These are phyloP conservation scores for Komagataella kurtzmanii DNA, from an alignment of 805 yeast species.

Conservation along the genomic window DNA sequence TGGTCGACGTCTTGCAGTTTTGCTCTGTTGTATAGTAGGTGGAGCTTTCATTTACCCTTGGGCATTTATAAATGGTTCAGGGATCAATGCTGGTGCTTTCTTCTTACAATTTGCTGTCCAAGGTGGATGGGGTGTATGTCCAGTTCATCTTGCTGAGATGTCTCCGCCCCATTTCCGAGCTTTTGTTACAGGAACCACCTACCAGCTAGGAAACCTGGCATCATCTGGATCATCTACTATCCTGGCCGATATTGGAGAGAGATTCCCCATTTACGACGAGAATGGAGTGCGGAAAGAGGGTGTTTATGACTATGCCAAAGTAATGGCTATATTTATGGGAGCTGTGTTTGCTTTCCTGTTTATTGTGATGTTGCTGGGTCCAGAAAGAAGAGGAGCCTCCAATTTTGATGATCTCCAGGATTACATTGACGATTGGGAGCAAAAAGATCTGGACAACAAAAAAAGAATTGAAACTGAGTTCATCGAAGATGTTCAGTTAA, in stretches of 20 bases:
- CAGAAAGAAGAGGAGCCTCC: conserved; percentile 23
- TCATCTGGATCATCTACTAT: conserved; percentile 62
- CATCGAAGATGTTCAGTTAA: background rate
- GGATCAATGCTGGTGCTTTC: conserved; percentile 45
- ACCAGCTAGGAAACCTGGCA: conserved; percentile 56
- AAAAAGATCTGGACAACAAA: background rate
- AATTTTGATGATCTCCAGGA: background rate
- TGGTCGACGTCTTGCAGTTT: conserved; percentile 42
- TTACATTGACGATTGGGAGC: background rate
- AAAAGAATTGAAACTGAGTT: background rate
- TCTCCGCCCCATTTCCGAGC: conserved; percentile 52
- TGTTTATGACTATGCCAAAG: conserved; percentile 48
- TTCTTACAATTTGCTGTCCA: conserved; percentile 52
- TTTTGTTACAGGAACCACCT: conserved; percentile 48
- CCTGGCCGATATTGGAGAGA: conserved; percentile 46
- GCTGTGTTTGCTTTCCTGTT: conserved; percentile 44
- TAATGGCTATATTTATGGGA: conserved; percentile 58
- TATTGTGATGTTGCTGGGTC: conserved; percentile 38
- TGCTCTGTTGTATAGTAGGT: conserved; percentile 38
- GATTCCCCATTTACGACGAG: conserved; percentile 34
- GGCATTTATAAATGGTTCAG: conserved; percentile 30
- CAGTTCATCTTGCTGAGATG: conserved; percentile 47
- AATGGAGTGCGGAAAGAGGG: conserved; percentile 10
- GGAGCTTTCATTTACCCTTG: conserved; percentile 48
- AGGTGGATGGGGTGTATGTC: conserved; percentile 61